Evolutionary conservation across 257 asterid species (phyloP), one percentile per base, ranked within the genome.

Genomic region (Ballota nigra): DNA sequence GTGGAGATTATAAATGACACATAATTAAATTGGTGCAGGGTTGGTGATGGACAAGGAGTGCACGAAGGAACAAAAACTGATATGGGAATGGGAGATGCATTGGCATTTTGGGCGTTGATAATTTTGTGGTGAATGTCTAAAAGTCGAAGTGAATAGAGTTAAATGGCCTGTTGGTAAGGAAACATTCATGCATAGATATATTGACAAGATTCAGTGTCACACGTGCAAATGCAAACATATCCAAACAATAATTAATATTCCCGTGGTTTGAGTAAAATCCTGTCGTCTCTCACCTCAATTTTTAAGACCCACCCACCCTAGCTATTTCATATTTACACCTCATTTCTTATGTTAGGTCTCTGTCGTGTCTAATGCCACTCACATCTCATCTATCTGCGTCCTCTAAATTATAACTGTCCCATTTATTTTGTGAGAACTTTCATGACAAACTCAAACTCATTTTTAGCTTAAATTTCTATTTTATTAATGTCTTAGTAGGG

Each of bases 141-240:
- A 33, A 5, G 11, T n/a, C 18, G 26, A 11, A 45, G 63, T 43
- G 75, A 68, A 24, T 9, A 58, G 73, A 53, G 80, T 70, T 75
- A 76, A 85, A 72, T 22, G 82, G 93, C 87, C 78, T 40, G 88
- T 82, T 85, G 88, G 86, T 81, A 76, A 75, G 93, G 93, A 74
- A 83, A 83, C 90, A 67, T 24, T 15, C 13, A 52, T 52, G 26
- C 4, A 51, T 5, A 51, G 3, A 26, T 24, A 43, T 22, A 81
- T 68, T 72, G 59, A 76, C 70, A 34, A 19, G 28, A 22, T 41
- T 31, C 15, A 13, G 5, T 1, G 65, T 56, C 81, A 81, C 87
- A 80, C 86, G 84, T 80, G 87, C 81, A 75, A 24, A 34, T 31
- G 49, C 19, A 43, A 15, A 3, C 19, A 13, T 15, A 15, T 15